phyloP scores from a whole-genome alignment of 1,284 basidiomycete genomes.

The Golubevia sp. region DNA sequence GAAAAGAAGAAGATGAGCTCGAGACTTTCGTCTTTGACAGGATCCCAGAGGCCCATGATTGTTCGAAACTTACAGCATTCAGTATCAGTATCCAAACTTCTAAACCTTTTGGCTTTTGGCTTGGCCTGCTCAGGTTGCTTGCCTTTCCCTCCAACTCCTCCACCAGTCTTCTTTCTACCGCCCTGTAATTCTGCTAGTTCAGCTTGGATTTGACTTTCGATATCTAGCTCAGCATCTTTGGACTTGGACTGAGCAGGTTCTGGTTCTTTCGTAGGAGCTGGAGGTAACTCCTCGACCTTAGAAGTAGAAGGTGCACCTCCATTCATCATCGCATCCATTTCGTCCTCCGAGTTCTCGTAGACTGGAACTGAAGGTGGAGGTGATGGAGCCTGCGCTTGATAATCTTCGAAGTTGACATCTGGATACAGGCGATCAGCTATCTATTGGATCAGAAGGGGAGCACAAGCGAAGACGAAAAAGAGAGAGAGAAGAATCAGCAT shows the following conservation, averaged over 20 bases:
- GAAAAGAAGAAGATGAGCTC: background rate
- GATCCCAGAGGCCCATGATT: too few relatives aligned
- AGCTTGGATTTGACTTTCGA: constrained; percentile 45
- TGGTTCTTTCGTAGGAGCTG: background rate
- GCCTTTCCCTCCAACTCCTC: too few relatives aligned
- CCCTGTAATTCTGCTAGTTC: constrained; percentile 28
- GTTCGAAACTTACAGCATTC: constrained; percentile 17
- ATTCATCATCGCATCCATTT: constrained; percentile 35
- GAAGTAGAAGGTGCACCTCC: constrained; percentile 12
- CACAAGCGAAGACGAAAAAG: too few relatives aligned
- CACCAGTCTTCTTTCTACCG: too few relatives aligned
- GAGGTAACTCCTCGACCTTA: background rate
- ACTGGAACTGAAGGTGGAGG: background rate
- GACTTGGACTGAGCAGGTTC: background rate
- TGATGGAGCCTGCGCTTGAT: background rate
- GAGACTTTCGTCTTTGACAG: too few relatives aligned
- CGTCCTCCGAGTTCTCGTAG: constrained; percentile 9
- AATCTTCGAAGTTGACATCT: constrained; percentile 13
- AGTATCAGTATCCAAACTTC: constrained; percentile 30
- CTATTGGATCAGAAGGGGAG: background rate
- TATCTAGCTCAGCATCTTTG: constrained; percentile 13
- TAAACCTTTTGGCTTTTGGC: constrained; percentile 7
- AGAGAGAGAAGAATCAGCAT: background rate
- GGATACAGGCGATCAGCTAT: constrained; percentile 30
- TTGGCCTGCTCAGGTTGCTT: too few relatives aligned